Evolutionary conservation across 257 asterid genomes (phyloP).

Genomic region (Gardenia jasminoides): DNA sequence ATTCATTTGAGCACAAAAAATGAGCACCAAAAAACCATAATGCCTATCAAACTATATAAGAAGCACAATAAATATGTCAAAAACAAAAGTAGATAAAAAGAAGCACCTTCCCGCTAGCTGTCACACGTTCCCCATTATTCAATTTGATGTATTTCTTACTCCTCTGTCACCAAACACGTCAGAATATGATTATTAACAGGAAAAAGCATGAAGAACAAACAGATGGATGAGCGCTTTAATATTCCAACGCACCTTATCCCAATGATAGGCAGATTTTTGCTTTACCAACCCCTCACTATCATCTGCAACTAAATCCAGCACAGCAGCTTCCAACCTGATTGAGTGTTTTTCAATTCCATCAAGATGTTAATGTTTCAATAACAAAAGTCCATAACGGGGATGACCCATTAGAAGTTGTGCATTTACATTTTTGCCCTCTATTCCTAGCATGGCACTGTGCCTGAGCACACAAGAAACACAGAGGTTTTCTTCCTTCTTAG

Average conservation of each 20-base stretch:
- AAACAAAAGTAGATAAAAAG: slow-evolving; percentile 6
- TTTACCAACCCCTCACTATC: slow-evolving; percentile 58
- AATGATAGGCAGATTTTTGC: slow-evolving; percentile 80
- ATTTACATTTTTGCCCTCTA: slow-evolving; percentile 3
- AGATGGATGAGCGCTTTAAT: neutral
- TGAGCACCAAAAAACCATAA: neutral
- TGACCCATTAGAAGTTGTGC: neutral
- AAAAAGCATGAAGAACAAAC: neutral
- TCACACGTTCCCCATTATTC: slow-evolving; percentile 90
- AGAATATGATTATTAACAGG: neutral
- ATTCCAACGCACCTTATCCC: slow-evolving; percentile 78
- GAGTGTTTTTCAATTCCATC: neutral
- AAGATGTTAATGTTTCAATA: neutral
- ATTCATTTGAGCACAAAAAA: neutral
- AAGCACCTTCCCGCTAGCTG: slow-evolving; percentile 93
- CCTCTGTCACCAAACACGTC: slow-evolving; percentile 52
- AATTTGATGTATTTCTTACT: slow-evolving; percentile 89
- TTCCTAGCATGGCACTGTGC: neutral
- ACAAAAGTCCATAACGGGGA: neutral
- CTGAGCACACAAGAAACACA: neutral
- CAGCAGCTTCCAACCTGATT: slow-evolving; percentile 84
- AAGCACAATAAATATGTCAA: neutral
- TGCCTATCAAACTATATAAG: neutral
- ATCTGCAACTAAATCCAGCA: slow-evolving; percentile 90
- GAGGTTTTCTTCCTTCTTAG: neutral